Evolutionary conservation across 2,329 filamentous ascomycete species (phyloP).

Genomic region (Tolypocladium ovalisporum): DNA sequence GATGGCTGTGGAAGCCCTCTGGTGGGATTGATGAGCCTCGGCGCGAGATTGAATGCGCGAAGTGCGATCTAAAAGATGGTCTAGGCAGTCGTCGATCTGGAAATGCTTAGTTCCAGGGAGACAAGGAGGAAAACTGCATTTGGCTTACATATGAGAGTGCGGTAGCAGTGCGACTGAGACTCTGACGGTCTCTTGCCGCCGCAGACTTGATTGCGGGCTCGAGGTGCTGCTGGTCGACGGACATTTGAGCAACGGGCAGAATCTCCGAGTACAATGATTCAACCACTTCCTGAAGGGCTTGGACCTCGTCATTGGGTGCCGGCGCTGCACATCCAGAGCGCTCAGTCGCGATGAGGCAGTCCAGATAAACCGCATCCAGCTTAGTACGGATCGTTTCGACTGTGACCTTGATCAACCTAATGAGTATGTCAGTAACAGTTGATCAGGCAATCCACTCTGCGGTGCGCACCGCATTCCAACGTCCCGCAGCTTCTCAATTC

Average conservation of each 20-base stretch:
- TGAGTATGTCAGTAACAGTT: neutral
- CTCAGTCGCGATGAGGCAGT: slow-evolving; percentile 25
- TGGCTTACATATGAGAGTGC: slow-evolving; percentile 40
- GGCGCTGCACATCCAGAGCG: slow-evolving; percentile 14
- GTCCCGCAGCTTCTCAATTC: slow-evolving; percentile 47
- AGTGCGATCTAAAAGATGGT: slow-evolving; percentile 38
- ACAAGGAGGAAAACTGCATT: neutral
- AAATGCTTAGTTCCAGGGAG: slow-evolving; percentile 8
- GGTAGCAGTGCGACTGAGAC: slow-evolving; percentile 30
- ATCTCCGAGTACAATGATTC: slow-evolving; percentile 62
- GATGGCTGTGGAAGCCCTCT: slow-evolving; percentile 25
- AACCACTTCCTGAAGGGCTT: slow-evolving; percentile 49
- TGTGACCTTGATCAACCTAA: slow-evolving; percentile 44
- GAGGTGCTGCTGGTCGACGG: slow-evolving; percentile 55
- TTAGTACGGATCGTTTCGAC: slow-evolving; percentile 43
- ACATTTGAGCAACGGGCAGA: slow-evolving; percentile 59
- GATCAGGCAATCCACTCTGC: too few species aligned
- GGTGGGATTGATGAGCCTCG: slow-evolving; percentile 35
- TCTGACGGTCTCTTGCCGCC: slow-evolving; percentile 30
- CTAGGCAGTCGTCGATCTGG: slow-evolving; percentile 41
- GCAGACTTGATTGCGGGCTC: slow-evolving; percentile 44
- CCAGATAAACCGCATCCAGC: slow-evolving; percentile 45
- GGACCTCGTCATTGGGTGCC: slow-evolving; percentile 28
- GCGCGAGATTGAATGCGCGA: slow-evolving; percentile 28
- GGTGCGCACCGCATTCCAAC: slow-evolving; percentile 38